Evolutionary conservation across 306 rosid genomes (phyloP), one percentile per base, ranked within the genome.

Genomic region (Acacia crassicarpa): DNA sequence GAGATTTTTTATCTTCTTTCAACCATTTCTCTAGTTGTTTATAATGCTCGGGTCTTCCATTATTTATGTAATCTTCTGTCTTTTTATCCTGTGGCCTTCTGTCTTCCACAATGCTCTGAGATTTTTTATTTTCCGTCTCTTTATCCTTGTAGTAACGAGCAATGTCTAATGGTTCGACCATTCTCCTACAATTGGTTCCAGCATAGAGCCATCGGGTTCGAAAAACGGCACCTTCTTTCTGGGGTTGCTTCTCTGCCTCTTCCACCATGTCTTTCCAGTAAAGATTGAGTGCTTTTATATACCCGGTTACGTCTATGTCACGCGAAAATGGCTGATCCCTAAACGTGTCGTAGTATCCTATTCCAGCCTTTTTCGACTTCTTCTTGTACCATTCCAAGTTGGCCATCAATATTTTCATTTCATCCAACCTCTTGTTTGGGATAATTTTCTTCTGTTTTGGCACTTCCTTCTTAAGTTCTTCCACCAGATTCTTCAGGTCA

Each of bases 311-410:
- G 15, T 72, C 32, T 0, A 27, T 40, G 74, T 92, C 93, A 3
- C 16, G 3, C 11, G 22, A 0, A 4, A 17, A 15, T 0, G 3
- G 1, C 38, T 33, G 38, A 1, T 53, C 83, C 78, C 82, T 92
- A 89, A 77, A 91, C 71, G 78, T 62, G 75, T 92, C 97, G 40
- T 91, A 89, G 84, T 92, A 92, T 32, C 92, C 97, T 49, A 65
- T 43, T 43, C 45, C 16, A 0, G 27, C 10, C 1, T 2, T 43
- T 45, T 91, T 87, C 6, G 81, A 68, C 0, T 1, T 2, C 49
- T 77, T 86, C 85, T 90, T 92, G 85, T 92, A 94, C 94, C 88
- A 87, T 86, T 91, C 98, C 22, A 94, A 48, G 2, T 63, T 1
- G 32, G 88, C 88, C 95, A 92, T 89, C 3, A 22, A 2, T 81